These are phyloP conservation scores for Solanum pimpinellifolium DNA, from an alignment of 257 asterid species.

Conservation along the genomic window DNA sequence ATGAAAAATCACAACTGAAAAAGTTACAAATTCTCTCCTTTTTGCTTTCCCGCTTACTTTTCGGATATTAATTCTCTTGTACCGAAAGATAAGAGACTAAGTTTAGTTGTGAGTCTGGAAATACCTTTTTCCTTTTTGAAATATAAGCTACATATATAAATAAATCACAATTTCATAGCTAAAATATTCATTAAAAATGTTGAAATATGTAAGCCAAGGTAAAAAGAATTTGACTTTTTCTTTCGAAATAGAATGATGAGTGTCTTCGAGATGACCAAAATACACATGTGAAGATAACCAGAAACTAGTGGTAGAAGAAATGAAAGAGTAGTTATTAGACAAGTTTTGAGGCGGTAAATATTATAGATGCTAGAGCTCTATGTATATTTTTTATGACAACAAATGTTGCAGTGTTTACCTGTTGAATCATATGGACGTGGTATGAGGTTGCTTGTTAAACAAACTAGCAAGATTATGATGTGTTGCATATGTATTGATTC, in stretches of 20 bases:
- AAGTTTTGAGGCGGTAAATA: not conserved
- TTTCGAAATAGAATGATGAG: not conserved
- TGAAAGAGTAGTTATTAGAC: not conserved
- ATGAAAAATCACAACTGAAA: not conserved
- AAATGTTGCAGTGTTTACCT: not conserved
- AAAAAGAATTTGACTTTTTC: not conserved
- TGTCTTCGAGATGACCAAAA: not conserved
- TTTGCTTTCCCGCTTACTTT: not conserved
- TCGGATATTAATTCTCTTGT: not conserved
- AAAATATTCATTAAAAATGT: not conserved
- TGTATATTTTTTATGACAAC: not conserved
- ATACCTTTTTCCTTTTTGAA: not conserved
- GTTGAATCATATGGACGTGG: not conserved
- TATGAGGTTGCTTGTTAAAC: not conserved
- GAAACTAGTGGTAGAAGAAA: not conserved
- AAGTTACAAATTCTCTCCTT: not conserved
- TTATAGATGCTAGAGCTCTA: not conserved
- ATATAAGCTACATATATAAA: not conserved
- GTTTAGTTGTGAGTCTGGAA: not conserved
- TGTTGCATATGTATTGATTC: not conserved
- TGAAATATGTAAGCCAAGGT: not conserved
- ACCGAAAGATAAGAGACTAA: not conserved
- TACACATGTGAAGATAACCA: not conserved
- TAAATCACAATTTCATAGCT: not conserved
- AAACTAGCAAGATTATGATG: not conserved